Evolutionary conservation across 495 filamentous ascomycete species (phyloP), one percentile per base, ranked within the genome.

Genomic region (Aspergillus haitiensis): DNA sequence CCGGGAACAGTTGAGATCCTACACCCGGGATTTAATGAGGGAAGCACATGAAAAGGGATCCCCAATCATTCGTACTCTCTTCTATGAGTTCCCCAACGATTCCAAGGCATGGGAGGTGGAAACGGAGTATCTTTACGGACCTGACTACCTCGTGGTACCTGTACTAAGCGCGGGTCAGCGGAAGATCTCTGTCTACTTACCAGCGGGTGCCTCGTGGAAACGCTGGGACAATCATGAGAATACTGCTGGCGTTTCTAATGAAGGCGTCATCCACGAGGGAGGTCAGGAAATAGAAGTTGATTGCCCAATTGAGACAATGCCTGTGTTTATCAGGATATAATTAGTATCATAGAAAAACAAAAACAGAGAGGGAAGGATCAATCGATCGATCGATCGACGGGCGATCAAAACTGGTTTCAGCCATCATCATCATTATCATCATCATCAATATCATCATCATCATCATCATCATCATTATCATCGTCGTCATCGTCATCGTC

Each of bases 31-130:
- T 0, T 61, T 85, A 53, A 84, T 85, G 83, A 67, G 64, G 48
- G 75, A 81, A 51, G 82, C 82, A 9, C 80, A 84, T 60, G 73
- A 81, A 60, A 77, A 76, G 37, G 82, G 83, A 0, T 73, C 73
- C 2, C 82, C 83, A 0, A 72, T 86, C 33, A 84, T 86, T 61
- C 71, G 82, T 33, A 74, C 82, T 5, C 42, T 82, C 49, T 86
- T 85, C 62, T 83, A 80, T 61, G 82, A 81, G 60, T 85, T 86
- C 52, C 82, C 82, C 0, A 55, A 72, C 0, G 81, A 84, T 58
- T 36, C 65, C 44, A 61, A 53, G 44, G 72, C 74, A 11, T 85
- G 82, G 82, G 71, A 78, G 7, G 64, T 81, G 15, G 77, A 79
- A 51, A 77, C 76, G 40, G 72, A 82, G 71, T 86, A 82, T 63